A percentile compares a stretch with the other conserved stretches of the same genome.
Evolutionary conservation across 257 asterid species (phyloP).

Genomic region (Capsicum chinense): DNA sequence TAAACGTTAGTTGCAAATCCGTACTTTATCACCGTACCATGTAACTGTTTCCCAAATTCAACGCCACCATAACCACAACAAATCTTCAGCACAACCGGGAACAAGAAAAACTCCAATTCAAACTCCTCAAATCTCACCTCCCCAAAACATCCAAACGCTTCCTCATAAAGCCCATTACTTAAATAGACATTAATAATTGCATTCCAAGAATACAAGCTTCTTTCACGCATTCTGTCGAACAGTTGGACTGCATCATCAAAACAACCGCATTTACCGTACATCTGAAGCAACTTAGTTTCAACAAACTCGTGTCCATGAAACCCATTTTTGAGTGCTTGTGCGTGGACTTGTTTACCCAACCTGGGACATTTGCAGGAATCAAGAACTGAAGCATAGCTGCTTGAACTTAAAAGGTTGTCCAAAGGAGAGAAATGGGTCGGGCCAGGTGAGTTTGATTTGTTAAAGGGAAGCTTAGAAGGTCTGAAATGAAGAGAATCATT

Average conservation of each 20-base stretch:
- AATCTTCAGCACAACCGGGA: slow-evolving; percentile 66
- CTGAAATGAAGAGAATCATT: not conserved
- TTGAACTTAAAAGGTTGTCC: slow-evolving; percentile 45
- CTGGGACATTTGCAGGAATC: slow-evolving; percentile 55
- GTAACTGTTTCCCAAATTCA: slow-evolving; percentile 71
- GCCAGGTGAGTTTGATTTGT: not conserved
- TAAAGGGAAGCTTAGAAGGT: not conserved
- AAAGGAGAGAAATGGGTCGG: slow-evolving; percentile 2
- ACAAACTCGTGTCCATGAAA: slow-evolving; percentile 63
- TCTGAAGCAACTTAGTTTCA: slow-evolving; percentile 58
- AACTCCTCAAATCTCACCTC: slow-evolving; percentile 54
- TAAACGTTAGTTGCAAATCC: slow-evolving; percentile 60
- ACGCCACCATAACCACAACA: slow-evolving; percentile 70
- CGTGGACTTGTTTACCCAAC: slow-evolving; percentile 66
- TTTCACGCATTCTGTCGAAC: slow-evolving; percentile 70
- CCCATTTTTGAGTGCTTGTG: slow-evolving; percentile 67
- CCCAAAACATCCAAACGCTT: slow-evolving; percentile 50
- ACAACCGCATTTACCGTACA: slow-evolving; percentile 55
- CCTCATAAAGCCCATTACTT: slow-evolving; percentile 46
- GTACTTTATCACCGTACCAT: slow-evolving; percentile 54
- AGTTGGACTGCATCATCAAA: slow-evolving; percentile 39
- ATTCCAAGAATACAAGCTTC: slow-evolving; percentile 61
- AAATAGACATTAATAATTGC: slow-evolving; percentile 55
- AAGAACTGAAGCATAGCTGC: slow-evolving; percentile 57
- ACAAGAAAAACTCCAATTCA: slow-evolving; percentile 70